These are phyloP conservation scores for Cercospora sojina DNA, from an alignment of 2,329 filamentous ascomycete species.

Conservation along the genomic window DNA sequence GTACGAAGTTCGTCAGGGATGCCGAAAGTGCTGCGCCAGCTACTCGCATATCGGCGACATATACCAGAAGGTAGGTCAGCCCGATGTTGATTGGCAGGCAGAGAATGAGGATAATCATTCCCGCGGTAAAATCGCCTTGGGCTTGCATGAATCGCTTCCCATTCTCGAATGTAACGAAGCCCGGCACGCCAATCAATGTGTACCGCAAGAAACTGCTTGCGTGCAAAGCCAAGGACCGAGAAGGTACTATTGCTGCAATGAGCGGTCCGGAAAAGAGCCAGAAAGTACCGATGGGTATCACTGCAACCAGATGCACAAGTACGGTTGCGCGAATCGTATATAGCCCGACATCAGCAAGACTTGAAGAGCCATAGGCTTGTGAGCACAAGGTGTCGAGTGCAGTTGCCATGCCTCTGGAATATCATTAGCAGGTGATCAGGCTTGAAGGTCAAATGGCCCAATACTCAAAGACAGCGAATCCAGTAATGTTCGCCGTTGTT, in stretches of 20 bases:
- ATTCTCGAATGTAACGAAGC: constrained; percentile 56
- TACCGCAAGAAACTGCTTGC: constrained; percentile 53
- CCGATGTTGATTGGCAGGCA: constrained; percentile 25
- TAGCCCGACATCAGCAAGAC: constrained; percentile 50
- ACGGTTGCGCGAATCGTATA: constrained; percentile 56
- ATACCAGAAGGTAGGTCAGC: constrained; percentile 28
- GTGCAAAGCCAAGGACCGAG: constrained; percentile 48
- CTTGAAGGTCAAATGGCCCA: background rate
- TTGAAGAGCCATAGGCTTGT: constrained; percentile 54
- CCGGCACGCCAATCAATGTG: constrained; percentile 52
- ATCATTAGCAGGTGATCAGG: background rate
- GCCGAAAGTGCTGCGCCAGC: constrained; percentile 53
- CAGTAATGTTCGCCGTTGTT: constrained; percentile 57
- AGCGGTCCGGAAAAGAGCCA: constrained; percentile 50
- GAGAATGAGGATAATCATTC: constrained; percentile 25
- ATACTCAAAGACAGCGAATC: constrained; percentile 50
- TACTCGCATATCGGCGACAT: constrained; percentile 45
- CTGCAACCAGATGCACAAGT: constrained; percentile 47
- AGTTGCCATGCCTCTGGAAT: constrained; percentile 47
- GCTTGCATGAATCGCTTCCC: constrained; percentile 57
- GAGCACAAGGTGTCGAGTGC: constrained; percentile 54
- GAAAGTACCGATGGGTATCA: constrained; percentile 50
- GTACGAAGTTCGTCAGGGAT: constrained; percentile 44
- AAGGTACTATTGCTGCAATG: constrained; percentile 42
- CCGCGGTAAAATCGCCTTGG: constrained; percentile 55